Evolutionary conservation across 768 basidiomycete genomes (phyloP).

Genomic region (Dacryopinax primogenitus): DNA sequence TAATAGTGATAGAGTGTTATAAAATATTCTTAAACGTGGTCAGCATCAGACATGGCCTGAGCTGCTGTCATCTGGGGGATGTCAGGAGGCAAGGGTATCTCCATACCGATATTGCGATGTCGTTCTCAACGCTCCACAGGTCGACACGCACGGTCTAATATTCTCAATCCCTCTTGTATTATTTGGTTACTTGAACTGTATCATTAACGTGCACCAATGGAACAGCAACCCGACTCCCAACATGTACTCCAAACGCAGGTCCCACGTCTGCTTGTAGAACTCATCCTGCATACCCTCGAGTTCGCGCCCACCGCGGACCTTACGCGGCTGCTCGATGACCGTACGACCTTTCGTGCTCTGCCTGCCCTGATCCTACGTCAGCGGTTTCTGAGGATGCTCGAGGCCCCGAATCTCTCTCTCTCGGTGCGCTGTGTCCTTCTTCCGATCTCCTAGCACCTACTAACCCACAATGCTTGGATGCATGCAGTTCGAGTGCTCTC

Average conservation of each 20-base stretch:
- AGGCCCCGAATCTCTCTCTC: neutral
- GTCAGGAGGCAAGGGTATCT: too few species aligned
- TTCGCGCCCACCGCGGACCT: neutral
- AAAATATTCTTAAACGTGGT: too few species aligned
- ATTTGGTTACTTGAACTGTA: neutral
- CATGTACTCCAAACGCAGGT: too few species aligned
- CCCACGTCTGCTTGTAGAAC: neutral
- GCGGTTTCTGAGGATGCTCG: neutral
- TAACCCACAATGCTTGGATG: neutral
- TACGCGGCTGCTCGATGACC: neutral
- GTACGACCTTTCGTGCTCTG: neutral
- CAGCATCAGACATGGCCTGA: too few species aligned
- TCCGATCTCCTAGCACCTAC: neutral
- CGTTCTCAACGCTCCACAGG: too few species aligned
- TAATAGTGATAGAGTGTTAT: too few species aligned
- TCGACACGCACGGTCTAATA: too few species aligned
- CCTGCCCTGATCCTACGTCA: neutral
- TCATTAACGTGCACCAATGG: neutral
- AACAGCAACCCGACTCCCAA: neutral
- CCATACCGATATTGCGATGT: too few species aligned
- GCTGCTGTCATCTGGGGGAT: too few species aligned
- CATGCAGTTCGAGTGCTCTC: constrained; percentile 5
- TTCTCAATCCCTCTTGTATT: too few species aligned
- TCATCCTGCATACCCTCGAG: constrained; percentile 3
- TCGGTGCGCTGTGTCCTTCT: neutral